Conservation (phyloP, 169 alveolate species). For the Cryptosporidium viatorum region DNA sequence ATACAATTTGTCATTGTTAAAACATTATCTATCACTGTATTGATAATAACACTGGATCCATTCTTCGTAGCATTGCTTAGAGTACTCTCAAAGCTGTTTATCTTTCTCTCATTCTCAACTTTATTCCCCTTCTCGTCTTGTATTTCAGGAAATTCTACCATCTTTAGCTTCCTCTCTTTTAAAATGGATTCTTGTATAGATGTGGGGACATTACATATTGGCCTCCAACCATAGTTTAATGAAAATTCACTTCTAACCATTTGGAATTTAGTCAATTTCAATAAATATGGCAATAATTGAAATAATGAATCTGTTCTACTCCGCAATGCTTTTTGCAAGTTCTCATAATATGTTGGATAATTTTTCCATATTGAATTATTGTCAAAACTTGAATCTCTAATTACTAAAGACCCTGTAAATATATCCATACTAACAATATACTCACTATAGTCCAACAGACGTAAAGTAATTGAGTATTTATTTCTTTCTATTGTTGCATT, state of each 20-base stretch:
- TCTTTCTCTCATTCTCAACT: background rate
- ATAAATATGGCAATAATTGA: slow-evolving; percentile 14
- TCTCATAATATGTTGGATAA: slow-evolving; percentile 43
- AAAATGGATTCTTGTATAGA: slow-evolving; percentile 23
- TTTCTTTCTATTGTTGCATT: slow-evolving; percentile 5
- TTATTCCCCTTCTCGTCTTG: background rate
- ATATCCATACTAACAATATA: slow-evolving; percentile 39
- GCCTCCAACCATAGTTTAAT: slow-evolving; percentile 19
- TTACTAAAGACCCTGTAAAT: slow-evolving; percentile 44
- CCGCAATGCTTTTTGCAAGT: slow-evolving; percentile 10
- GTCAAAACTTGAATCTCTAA: slow-evolving; percentile 2
- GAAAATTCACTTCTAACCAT: slow-evolving; percentile 6
- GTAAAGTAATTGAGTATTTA: background rate
- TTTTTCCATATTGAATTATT: slow-evolving; percentile 45
- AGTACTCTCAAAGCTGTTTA: background rate
- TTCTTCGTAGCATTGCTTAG: background rate
- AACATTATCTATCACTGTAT: slow-evolving; percentile 31
- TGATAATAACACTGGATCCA: slow-evolving; percentile 26
- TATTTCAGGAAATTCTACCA: background rate
- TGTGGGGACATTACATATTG: slow-evolving; percentile 6
- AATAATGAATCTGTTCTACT: slow-evolving; percentile 8
- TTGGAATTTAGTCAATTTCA: slow-evolving; percentile 55
- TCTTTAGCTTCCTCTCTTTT: background rate
- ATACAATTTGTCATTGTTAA: slow-evolving; percentile 1
- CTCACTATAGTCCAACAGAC: slow-evolving; percentile 17